These are phyloP conservation scores for Abrus precatorius DNA, from an alignment of 306 rosid genomes.

Conservation along the genomic window DNA sequence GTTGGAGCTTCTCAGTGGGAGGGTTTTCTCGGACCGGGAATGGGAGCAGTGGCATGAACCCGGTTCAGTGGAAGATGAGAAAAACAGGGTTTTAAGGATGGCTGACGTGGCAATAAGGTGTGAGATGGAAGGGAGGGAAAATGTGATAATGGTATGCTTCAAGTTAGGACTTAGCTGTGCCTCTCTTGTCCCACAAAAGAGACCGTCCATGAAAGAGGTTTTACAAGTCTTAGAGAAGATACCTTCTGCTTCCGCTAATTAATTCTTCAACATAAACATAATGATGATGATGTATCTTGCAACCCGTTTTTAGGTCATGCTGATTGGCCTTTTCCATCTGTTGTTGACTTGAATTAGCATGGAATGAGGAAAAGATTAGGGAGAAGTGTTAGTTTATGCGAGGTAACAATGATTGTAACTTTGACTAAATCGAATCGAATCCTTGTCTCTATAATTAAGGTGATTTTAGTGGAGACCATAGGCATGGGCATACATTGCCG, in stretches of 20 bases:
- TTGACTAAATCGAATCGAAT: constrained; percentile 37
- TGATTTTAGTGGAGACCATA: constrained; percentile 36
- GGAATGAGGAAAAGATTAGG: constrained; percentile 31
- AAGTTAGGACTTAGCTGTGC: constrained; percentile 82
- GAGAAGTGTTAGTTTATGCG: constrained; percentile 40
- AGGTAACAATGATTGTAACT: constrained; percentile 30
- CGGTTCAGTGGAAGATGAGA: constrained; percentile 64
- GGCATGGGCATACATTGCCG: too few relatives aligned
- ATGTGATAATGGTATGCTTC: constrained; percentile 59
- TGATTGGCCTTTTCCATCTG: constrained; percentile 23
- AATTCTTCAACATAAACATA: constrained; percentile 36
- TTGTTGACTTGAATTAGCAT: constrained; percentile 53
- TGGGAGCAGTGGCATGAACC: constrained; percentile 60
- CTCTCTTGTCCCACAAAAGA: constrained; percentile 70
- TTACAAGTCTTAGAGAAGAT: constrained; percentile 69
- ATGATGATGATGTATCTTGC: constrained; percentile 31
- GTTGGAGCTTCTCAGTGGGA: constrained; percentile 79
- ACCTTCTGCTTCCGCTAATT: constrained; percentile 6
- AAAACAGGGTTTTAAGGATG: constrained; percentile 62
- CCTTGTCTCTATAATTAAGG: constrained; percentile 41
- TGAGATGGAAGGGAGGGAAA: constrained; percentile 74
- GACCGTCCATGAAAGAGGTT: constrained; percentile 92
- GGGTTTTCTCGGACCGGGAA: constrained; percentile 68
- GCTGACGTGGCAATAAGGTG: constrained; percentile 64
- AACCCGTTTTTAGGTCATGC: constrained; percentile 41